Evolutionary conservation across 2,329 filamentous ascomycete species (phyloP), one percentile per base, ranked within the genome.

Genomic region (Colletotrichum tropicale): DNA sequence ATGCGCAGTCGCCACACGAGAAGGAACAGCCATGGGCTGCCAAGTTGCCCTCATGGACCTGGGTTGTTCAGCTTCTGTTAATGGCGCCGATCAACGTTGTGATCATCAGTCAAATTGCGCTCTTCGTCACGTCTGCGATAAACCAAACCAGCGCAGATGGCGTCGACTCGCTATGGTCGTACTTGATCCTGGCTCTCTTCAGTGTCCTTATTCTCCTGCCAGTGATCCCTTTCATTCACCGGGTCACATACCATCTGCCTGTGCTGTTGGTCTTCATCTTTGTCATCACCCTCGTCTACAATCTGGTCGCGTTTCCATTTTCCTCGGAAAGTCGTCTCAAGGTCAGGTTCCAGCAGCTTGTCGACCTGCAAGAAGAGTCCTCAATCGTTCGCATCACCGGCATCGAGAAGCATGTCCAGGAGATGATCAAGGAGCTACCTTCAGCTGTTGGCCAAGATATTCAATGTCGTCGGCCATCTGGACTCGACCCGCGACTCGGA

Each of bases 131-230:
- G 6, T 91, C 93, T 38, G 92, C 94, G 3, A 88, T 96, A 24
- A 89, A 93, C 74, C 96, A 98, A 84, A 98, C 96, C 0, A 94
- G 94, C 8, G 91, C 94, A 3, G 97, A 99, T 83, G 97, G 97
- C 3, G 94, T 92, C 77, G 90, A 91, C 43, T 87, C 93, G 21
- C 85, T 98, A 18, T 84, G 91, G 9, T 93, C 96, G 7, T 96
- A 98, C 82, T 82, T 98, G 16, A 84, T 91, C 43, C 89, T 96
- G 56, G 93, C 93, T 0, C 81, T 89, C 8, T 89, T 96, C 77
- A 92, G 93, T 15, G 90, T 95, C 1, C 82, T 98, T 2, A 82
- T 98, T 0, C 85, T 98, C 21, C 87, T 95, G 1, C 97, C 97
- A 0, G 83, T 95, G 4, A 90, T 93, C 1, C 97, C 97, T 0